A percentile compares a stretch with the other conserved stretches of the same genome.
Evolutionary conservation across 140 eudicot species (phyloP).

Genomic region (Erigeron philadelphicus): DNA sequence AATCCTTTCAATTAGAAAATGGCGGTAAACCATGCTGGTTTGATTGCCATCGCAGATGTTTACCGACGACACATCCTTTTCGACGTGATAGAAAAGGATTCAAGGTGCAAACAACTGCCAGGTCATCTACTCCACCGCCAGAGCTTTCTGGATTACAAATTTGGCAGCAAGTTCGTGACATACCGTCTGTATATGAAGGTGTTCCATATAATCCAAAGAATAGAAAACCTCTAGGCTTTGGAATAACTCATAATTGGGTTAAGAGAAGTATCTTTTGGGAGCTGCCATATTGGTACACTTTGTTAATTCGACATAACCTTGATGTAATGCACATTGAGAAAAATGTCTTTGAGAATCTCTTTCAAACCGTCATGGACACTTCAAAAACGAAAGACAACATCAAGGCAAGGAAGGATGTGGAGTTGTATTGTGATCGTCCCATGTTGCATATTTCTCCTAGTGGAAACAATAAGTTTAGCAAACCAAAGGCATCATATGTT

Average conservation of each 20-base stretch:
- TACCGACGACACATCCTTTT: background rate
- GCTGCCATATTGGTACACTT: background rate
- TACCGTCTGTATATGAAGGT: background rate
- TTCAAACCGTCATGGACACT: background rate
- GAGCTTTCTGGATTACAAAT: background rate
- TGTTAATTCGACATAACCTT: background rate
- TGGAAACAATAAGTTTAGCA: background rate
- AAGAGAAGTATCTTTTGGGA: background rate
- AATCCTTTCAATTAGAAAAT: background rate
- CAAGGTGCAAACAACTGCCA: background rate
- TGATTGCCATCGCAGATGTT: background rate
- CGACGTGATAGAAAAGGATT: background rate
- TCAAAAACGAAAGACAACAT: background rate
- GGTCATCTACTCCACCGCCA: background rate
- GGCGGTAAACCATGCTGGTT: background rate
- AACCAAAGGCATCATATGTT: background rate
- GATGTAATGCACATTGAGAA: background rate
- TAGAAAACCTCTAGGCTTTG: background rate
- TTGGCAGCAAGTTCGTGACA: background rate
- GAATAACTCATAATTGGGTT: background rate
- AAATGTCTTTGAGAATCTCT: background rate
- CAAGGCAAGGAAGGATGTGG: background rate
- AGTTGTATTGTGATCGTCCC: background rate
- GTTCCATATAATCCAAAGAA: background rate
- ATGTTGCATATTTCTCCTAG: background rate